These are phyloP conservation scores for Zizania latifolia DNA, from an alignment of 176 grass and related monocot species.

Conservation along the genomic window DNA sequence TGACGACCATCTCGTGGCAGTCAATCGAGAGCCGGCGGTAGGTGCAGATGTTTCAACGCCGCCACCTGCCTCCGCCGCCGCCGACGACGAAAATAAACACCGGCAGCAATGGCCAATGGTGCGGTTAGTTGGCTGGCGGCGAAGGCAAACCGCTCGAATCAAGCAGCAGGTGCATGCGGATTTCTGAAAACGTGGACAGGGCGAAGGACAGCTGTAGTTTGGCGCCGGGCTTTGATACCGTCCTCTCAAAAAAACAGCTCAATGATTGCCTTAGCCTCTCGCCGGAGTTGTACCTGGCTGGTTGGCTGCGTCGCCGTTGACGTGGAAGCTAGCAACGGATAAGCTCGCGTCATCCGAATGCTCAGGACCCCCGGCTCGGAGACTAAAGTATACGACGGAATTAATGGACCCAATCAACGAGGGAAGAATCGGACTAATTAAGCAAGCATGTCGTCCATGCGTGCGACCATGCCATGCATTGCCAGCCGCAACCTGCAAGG, in stretches of 20 bases:
- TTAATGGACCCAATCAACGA: background rate
- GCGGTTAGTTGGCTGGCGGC: background rate
- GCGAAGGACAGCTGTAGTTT: background rate
- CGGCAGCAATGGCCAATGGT: too few species aligned
- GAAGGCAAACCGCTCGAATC: background rate
- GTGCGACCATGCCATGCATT: background rate
- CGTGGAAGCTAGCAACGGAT: conserved; percentile 1
- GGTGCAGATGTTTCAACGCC: background rate
- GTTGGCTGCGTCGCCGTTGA: background rate
- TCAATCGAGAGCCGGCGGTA: background rate
- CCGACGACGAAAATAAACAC: background rate
- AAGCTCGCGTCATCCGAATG: background rate
- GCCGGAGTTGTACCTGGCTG: background rate
- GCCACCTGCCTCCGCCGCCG: background rate
- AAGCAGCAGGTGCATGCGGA: background rate
- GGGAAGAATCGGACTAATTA: background rate
- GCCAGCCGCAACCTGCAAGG: background rate
- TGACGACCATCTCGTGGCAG: background rate
- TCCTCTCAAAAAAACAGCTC: background rate
- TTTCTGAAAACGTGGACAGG: background rate
- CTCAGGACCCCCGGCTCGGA: background rate
- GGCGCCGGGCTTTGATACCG: background rate
- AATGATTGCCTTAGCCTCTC: background rate
- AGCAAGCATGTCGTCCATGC: background rate
- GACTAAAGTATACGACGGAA: background rate